These are phyloP conservation scores for Gymnopus androsaceus DNA, from an alignment of 1,284 basidiomycete genomes.

Conservation along the genomic window DNA sequence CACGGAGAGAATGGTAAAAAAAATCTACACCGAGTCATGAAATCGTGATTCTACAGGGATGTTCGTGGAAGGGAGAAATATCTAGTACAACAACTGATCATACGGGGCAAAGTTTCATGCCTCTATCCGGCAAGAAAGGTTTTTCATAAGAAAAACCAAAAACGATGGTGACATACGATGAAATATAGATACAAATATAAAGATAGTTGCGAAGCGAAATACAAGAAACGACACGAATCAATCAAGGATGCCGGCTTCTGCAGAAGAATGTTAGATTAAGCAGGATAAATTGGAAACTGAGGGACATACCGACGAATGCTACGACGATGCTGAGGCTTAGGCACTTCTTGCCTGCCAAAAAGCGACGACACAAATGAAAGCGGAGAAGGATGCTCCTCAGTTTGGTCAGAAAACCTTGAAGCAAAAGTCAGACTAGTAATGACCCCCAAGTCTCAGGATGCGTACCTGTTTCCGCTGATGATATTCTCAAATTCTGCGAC, in stretches of 20 bases:
- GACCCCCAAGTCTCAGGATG: not conserved
- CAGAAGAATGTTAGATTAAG: not conserved
- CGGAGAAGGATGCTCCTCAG: not conserved
- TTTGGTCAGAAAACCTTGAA: not conserved
- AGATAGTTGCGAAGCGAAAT: too few relatives aligned
- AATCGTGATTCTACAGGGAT: too few relatives aligned
- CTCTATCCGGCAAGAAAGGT: too few relatives aligned
- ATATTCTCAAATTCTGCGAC: not conserved
- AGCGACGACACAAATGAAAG: not conserved
- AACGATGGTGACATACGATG: too few relatives aligned
- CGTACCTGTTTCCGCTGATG: not conserved
- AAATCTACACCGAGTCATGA: too few relatives aligned
- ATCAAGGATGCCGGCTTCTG: not conserved
- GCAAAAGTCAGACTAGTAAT: not conserved
- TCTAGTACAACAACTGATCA: too few relatives aligned
- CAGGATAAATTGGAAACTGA: not conserved
- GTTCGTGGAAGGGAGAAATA: too few relatives aligned
- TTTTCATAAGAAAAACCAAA: too few relatives aligned
- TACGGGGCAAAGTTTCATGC: too few relatives aligned
- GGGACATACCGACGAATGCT: constrained; percentile 8
- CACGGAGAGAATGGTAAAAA: too few relatives aligned
- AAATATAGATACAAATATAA: not conserved
- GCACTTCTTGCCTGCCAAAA: not conserved
- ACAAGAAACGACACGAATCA: too few relatives aligned
- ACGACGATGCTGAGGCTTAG: constrained; percentile 1